phyloP scores from a whole-genome alignment of 176 grass and related monocot species.

The Alloteropsis semialata region DNA sequence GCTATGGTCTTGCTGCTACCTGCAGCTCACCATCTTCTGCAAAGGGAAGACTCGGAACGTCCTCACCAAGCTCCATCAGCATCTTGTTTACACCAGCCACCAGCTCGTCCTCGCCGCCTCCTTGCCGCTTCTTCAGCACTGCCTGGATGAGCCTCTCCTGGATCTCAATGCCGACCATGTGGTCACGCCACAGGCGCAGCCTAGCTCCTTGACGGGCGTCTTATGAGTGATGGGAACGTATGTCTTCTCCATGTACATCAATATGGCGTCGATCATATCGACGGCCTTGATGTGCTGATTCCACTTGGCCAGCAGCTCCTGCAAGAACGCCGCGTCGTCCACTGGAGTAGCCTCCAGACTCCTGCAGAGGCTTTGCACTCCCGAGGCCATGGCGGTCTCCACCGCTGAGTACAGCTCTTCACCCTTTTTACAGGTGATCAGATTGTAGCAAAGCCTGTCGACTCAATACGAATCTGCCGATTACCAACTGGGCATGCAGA shows the following conservation, averaged over 20 bases:
- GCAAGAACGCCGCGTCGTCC: neutral
- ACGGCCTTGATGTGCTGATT: conserved; percentile 7
- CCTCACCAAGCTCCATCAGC: neutral
- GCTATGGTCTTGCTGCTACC: neutral
- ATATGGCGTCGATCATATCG: neutral
- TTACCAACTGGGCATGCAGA: neutral
- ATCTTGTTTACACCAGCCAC: neutral
- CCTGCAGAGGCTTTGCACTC: conserved; percentile 8
- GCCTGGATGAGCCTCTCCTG: neutral
- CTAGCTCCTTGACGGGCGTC: conserved; percentile 17
- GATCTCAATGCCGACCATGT: neutral
- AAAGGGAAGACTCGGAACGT: neutral
- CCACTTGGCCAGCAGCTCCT: conserved; percentile 35
- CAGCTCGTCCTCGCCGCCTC: neutral
- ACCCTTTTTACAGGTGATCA: neutral
- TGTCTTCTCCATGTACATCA: conserved; percentile 27
- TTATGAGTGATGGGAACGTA: neutral
- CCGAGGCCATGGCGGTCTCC: conserved; percentile 8
- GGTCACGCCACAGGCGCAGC: conserved; percentile 24
- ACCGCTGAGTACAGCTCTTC: conserved; percentile 18
- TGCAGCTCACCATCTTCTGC: neutral
- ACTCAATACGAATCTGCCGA: neutral
- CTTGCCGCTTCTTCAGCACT: neutral
- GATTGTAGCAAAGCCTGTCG: neutral
- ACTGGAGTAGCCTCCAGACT: neutral